Evolutionary conservation across 176 grass and related monocot species (phyloP), one percentile per base, ranked within the genome.

Genomic region (Triticum dicoccoides): DNA sequence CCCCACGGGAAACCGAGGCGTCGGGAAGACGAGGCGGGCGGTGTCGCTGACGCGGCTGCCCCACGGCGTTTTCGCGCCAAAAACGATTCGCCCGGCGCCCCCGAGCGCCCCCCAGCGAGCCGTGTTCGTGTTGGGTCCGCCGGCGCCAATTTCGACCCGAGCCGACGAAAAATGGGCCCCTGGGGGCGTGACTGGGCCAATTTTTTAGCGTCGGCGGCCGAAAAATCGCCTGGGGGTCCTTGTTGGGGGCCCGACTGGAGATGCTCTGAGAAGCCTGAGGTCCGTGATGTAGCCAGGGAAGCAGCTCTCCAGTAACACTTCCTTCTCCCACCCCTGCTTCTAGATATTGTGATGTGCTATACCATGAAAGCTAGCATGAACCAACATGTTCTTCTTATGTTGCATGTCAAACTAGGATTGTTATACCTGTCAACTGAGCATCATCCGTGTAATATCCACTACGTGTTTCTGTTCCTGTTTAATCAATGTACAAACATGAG

Each of bases 231-330:
- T 25, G 25, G 25, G 25, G 25, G 25, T 25, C 25, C 25, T 25
- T 25, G 25, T 25, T 25, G 25, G 25, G 25, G 25, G 25, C 25
- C 25, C 25, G 25, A 25, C 25, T 25, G 25, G 25, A 25, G 25
- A 25, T 34, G 79, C 86, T 42, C 86, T 29, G 86, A 88, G 49
- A 88, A 88, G 73, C 62, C 72, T 27, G 86, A 88, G 63, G 80
- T 88, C 39, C 86, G 80, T 44, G 86, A 83, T 83, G 86, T 80
- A 4, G 86, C 86, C 8, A 77, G 86, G 68, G 80, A 83, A 70
- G 86, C 86, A 5, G 86, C 80, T 61, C 86, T 88, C 25, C 71
- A 80, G 86, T 88, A 88, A 72, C 18, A 64, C 8, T 76, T 78
- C 47, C 66, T 76, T 66, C 30, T 54, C 37, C 4, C 2, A 65